phyloP scores from a whole-genome alignment of 2,329 filamentous ascomycete species.

The Teratosphaeria destructans region DNA sequence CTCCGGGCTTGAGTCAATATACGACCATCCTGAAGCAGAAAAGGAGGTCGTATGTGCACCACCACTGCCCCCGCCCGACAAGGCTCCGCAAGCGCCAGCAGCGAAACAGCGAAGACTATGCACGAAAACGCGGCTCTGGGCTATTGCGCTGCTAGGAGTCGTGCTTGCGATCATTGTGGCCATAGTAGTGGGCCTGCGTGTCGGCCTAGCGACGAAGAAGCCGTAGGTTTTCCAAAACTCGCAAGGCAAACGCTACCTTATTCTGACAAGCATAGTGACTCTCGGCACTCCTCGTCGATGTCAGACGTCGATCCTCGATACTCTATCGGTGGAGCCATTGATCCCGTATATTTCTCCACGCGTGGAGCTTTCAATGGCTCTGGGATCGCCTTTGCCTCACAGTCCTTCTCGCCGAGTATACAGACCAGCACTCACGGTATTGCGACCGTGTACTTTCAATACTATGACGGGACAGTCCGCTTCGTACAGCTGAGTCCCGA shows the following conservation, averaged over 20 bases:
- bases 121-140: background rate
- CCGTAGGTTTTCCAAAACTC: background rate
- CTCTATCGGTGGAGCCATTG: conserved; percentile 30
- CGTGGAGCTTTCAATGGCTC: conserved; percentile 38
- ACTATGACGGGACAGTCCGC: conserved; percentile 33
- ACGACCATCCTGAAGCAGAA: conserved; percentile 14
- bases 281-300: background rate
- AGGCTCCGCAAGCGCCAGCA: conserved; percentile 1
- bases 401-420: conserved; percentile 27
- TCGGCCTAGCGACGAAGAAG: background rate
- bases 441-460: conserved; percentile 37
- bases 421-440: conserved; percentile 25
- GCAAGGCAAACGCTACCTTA: background rate
- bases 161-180: background rate
- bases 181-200: background rate
- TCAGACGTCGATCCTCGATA: conserved; percentile 10
- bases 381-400: conserved; percentile 35
- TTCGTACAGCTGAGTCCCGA: conserved; percentile 28
- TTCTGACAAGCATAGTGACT: background rate
- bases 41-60: conserved; percentile 20
- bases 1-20: conserved; percentile 19
- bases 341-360: conserved; percentile 28
- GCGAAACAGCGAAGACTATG: background rate
- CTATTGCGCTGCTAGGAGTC: background rate
- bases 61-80: conserved; percentile 6